phyloP scores from a whole-genome alignment of 345 rosid species.

The Kandelia obovata region DNA sequence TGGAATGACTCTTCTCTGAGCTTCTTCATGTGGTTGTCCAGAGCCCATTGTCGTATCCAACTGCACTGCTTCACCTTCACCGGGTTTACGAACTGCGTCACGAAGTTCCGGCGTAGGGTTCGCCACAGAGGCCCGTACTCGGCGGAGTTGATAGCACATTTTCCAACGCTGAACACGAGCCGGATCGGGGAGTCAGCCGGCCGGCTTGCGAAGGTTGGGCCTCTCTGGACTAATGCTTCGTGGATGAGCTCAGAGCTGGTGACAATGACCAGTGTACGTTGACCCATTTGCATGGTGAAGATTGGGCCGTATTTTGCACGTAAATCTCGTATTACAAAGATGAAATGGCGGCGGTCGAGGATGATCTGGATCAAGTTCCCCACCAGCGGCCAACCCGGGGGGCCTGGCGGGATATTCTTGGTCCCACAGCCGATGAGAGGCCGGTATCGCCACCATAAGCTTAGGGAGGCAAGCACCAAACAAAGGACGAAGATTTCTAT shows the following conservation, averaged over 20 bases:
- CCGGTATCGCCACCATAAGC: conserved; percentile 21
- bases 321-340: conserved; percentile 24
- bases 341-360: conserved; percentile 28
- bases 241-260: conserved; percentile 29
- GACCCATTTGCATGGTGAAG: conserved; percentile 36
- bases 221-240: conserved; percentile 28
- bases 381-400: conserved; percentile 32
- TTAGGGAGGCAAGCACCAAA: conserved; percentile 29
- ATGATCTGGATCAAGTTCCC: conserved; percentile 31
- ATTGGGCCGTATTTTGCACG: conserved; percentile 32
- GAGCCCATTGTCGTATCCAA: conserved; percentile 27
- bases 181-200: conserved; percentile 31
- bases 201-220: conserved; percentile 25
- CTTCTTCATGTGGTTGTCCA: conserved; percentile 27
- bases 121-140: conserved; percentile 33
- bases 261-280: conserved; percentile 28
- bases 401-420: conserved; percentile 28
- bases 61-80: conserved; percentile 22
- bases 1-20: conserved; percentile 6
- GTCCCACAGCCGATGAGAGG: conserved; percentile 5
- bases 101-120: conserved; percentile 28
- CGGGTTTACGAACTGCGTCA: conserved; percentile 24
- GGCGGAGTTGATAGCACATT: conserved; percentile 32
- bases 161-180: conserved; percentile 30
- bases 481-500: conserved; percentile 47